A percentile compares a stretch with the other conserved stretches of the same genome.
Conservation (phyloP, 2,329 filamentous ascomycete species). For the Colletotrichum paranaense region DNA sequence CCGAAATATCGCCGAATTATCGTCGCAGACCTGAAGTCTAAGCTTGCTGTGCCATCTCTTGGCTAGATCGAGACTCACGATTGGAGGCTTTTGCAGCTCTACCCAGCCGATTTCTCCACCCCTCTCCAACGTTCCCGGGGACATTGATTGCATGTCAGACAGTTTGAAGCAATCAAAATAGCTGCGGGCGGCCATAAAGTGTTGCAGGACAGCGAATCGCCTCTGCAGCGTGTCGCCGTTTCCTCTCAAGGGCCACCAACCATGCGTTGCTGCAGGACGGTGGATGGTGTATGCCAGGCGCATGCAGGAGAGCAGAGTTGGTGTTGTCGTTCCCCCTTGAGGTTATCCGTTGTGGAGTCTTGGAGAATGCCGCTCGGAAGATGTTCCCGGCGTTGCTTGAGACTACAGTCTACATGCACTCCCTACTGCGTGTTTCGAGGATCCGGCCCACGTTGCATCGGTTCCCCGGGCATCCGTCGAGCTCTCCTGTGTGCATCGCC, state of each 20-base stretch:
- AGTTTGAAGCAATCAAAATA: slow-evolving; percentile 28
- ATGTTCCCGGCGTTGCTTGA: slow-evolving; percentile 9
- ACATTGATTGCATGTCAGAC: slow-evolving; percentile 12
- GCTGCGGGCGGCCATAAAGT: slow-evolving; percentile 4
- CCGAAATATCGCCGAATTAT: slow-evolving; percentile 31
- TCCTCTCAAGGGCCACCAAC: neutral
- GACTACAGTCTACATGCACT: neutral
- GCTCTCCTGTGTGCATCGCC: neutral
- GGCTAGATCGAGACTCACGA: slow-evolving; percentile 25
- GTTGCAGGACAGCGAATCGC: slow-evolving; percentile 26
- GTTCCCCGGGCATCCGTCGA: slow-evolving; percentile 10
- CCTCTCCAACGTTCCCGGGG: slow-evolving; percentile 18
- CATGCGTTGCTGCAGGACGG: slow-evolving; percentile 5
- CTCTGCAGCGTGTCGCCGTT: slow-evolving; percentile 10
- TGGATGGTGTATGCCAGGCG: neutral
- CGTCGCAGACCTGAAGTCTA: slow-evolving; percentile 30
- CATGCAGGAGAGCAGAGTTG: neutral
- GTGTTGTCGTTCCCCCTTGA: neutral
- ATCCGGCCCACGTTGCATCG: slow-evolving; percentile 20
- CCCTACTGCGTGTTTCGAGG: slow-evolving; percentile 21
- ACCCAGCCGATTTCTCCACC: slow-evolving; percentile 20
- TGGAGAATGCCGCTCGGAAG: slow-evolving; percentile 6
- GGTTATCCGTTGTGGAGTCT: neutral
- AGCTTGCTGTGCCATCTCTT: slow-evolving; percentile 31
- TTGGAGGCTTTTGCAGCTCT: slow-evolving; percentile 19